phyloP scores from a whole-genome alignment of 106 monocot genomes.

The Allium fistulosum region DNA sequence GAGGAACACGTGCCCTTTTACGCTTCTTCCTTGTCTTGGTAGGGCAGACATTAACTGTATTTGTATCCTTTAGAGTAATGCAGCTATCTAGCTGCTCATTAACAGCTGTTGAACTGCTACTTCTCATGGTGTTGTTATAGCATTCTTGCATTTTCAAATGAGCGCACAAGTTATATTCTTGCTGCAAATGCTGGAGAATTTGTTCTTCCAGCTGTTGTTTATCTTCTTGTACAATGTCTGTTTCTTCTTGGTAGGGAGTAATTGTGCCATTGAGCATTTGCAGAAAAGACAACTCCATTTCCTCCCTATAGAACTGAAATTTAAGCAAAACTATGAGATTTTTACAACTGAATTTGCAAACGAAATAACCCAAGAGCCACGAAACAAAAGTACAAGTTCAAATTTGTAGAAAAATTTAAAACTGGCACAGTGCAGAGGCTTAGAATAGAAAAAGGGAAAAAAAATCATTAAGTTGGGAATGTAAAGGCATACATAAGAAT shows the following conservation, averaged over 20 bases:
- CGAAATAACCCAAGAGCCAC: background rate
- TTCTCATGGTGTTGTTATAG: background rate
- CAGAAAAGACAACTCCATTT: constrained; percentile 1
- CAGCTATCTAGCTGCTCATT: background rate
- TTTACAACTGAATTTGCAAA: background rate
- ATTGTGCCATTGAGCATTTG: background rate
- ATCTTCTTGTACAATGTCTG: background rate
- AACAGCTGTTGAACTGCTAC: background rate
- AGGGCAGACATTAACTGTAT: background rate
- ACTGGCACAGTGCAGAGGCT: background rate
- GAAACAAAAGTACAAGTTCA: background rate
- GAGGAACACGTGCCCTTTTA: constrained; percentile 18
- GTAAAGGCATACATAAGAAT: background rate
- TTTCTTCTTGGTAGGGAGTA: background rate
- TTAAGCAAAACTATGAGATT: background rate
- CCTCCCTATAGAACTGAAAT: background rate
- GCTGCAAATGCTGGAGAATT: background rate
- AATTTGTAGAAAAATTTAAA: background rate
- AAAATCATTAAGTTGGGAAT: background rate
- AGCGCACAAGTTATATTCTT: background rate
- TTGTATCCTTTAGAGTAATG: background rate
- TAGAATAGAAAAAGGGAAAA: background rate
- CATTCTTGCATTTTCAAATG: background rate
- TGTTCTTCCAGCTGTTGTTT: background rate
- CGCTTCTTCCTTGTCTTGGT: constrained; percentile 21